phyloP scores from a whole-genome alignment of 345 rosid species.

The Acer campestre region DNA sequence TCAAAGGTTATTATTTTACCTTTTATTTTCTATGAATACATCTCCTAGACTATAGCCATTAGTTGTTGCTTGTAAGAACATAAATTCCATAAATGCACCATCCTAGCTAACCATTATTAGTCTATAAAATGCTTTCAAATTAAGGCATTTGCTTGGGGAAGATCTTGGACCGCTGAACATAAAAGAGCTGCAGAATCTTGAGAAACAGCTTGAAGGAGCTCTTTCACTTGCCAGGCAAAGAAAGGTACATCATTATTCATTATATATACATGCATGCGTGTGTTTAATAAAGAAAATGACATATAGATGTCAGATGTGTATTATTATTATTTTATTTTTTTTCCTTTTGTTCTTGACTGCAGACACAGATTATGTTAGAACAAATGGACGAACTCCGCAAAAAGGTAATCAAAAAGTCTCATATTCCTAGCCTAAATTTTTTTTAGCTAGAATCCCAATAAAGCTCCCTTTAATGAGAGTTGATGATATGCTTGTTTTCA shows the following conservation, averaged over 20 bases:
- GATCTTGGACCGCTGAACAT: slow-evolving; percentile 76
- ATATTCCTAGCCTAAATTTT: too few species aligned
- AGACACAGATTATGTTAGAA: slow-evolving; percentile 78
- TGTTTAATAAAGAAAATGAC: too few species aligned
- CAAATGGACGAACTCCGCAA: slow-evolving; percentile 87
- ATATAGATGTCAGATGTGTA: too few species aligned
- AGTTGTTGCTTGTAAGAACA: not conserved
- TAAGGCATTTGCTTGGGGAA: slow-evolving; percentile 88
- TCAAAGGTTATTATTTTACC: slow-evolving; percentile 56
- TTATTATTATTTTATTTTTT: too few species aligned
- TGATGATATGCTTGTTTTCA: too few species aligned
- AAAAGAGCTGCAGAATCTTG: slow-evolving; percentile 72
- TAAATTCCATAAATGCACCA: too few species aligned
- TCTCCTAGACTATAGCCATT: not conserved
- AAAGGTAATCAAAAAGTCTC: slow-evolving; percentile 44
- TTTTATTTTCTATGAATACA: not conserved
- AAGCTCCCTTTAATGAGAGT: too few species aligned
- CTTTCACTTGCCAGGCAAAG: slow-evolving; percentile 74
- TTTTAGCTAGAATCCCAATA: too few species aligned
- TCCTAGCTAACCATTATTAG: not conserved
- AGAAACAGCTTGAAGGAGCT: slow-evolving; percentile 83
- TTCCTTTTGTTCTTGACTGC: slow-evolving; percentile 12
- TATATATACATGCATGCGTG: not conserved
- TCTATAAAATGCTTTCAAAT: slow-evolving; percentile 1
- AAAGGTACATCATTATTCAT: slow-evolving; percentile 42